These are phyloP conservation scores for Akanthomyces muscarius DNA, from an alignment of 2,329 filamentous ascomycete species.

Conservation along the genomic window DNA sequence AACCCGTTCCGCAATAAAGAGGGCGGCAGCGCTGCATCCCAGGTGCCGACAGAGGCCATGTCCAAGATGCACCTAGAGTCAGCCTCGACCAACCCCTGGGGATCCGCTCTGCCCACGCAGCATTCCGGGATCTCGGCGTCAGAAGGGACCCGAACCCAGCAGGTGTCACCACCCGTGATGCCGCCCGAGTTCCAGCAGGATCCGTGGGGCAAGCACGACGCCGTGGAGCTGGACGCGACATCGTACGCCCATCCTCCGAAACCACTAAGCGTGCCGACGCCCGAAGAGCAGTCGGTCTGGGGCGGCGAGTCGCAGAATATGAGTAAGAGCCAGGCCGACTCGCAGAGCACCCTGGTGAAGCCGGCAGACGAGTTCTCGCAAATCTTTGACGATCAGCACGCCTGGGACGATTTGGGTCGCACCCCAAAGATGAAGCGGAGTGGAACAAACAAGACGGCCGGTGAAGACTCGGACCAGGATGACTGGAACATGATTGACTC, in stretches of 20 bases:
- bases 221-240: constrained; percentile 29
- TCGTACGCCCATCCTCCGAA: constrained; percentile 34
- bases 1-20: constrained; percentile 54
- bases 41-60: constrained; percentile 35
- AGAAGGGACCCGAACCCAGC: neutral
- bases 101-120: constrained; percentile 25
- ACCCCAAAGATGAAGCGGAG: constrained; percentile 33
- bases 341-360: constrained; percentile 19
- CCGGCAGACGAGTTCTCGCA: constrained; percentile 28
- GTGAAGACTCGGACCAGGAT: constrained; percentile 25
- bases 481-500: constrained; percentile 52
- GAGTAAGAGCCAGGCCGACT: constrained; percentile 24
- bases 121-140: neutral
- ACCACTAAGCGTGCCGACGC: constrained; percentile 28
- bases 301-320: constrained; percentile 35
- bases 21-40: constrained; percentile 21
- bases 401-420: constrained; percentile 46
- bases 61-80: constrained; percentile 42
- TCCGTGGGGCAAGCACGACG: constrained; percentile 25
- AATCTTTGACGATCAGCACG: constrained; percentile 37
- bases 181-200: constrained; percentile 28
- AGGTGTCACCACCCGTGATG: constrained; percentile 18
- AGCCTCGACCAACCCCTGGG: constrained; percentile 35
- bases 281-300: constrained; percentile 33
- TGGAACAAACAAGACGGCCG: constrained; percentile 35